phyloP scores from a whole-genome alignment of 345 rosid genomes.

The Sisymbrium irio region DNA sequence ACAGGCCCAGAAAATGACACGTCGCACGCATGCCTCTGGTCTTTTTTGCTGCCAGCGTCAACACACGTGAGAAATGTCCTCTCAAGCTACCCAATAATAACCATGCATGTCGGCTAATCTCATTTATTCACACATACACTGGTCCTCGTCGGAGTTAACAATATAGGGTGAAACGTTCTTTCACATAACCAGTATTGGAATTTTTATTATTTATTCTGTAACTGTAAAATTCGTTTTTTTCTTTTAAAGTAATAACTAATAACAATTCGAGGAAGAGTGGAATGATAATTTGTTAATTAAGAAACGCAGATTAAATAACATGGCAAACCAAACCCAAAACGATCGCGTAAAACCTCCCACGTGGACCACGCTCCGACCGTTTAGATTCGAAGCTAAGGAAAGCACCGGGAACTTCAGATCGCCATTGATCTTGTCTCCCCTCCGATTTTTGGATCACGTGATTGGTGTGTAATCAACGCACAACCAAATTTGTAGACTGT shows the following conservation, averaged over 20 bases:
- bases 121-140: not conserved
- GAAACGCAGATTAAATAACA: not conserved
- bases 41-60: too few relatives aligned
- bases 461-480: not conserved
- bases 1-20: not conserved
- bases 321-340: slow-evolving; percentile 17
- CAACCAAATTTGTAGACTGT: not conserved
- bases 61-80: too few relatives aligned
- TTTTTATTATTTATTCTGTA: too few relatives aligned
- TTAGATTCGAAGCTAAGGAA: not conserved
- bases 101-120: not conserved
- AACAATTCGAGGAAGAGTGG: not conserved
- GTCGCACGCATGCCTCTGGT: slow-evolving; percentile 2
- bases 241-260: too few relatives aligned
- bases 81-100: not conserved
- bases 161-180: not conserved
- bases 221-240: too few relatives aligned
- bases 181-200: not conserved
- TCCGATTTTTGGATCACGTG: not conserved
- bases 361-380: not conserved
- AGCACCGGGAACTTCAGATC: not conserved
- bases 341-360: not conserved
- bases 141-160: not conserved
- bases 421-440: slow-evolving; percentile 13
- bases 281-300: not conserved